These are phyloP conservation scores for Pythium scleroteichum DNA, from an alignment of 352 stramenopile genomes.

Conservation along the genomic window DNA sequence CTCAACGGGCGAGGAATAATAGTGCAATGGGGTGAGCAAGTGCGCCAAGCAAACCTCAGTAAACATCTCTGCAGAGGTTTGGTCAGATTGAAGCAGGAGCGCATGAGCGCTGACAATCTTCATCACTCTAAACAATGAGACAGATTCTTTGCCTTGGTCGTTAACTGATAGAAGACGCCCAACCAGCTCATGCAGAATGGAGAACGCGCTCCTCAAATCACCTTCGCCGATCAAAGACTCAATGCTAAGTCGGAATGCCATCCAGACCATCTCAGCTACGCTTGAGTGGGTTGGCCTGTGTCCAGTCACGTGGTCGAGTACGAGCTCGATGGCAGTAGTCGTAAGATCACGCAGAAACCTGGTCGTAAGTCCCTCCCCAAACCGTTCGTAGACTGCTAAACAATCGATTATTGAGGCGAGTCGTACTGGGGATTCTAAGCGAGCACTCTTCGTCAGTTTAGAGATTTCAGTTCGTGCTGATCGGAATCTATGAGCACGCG, in stretches of 20 bases:
- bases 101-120: conserved; percentile 17
- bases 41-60: conserved; percentile 18
- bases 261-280: conserved; percentile 19
- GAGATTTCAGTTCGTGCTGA: not conserved
- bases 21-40: not conserved
- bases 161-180: conserved; percentile 8
- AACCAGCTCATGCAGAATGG: conserved; percentile 16
- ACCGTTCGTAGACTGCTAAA: conserved; percentile 1
- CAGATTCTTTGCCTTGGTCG: not conserved
- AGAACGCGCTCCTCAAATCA: conserved; percentile 7
- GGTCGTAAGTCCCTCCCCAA: not conserved
- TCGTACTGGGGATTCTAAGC: not conserved
- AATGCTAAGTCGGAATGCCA: conserved; percentile 17
- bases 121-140: conserved; percentile 17
- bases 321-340: conserved; percentile 6
- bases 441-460: not conserved
- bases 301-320: conserved; percentile 7
- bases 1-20: not conserved
- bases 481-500: no score
- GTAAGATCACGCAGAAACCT: not conserved
- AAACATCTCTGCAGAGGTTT: not conserved
- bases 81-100: conserved; percentile 2
- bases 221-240: conserved; percentile 17
- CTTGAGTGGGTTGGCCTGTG: no score
- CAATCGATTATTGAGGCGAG: conserved; percentile 19